Conservation (phyloP, 805 yeast genomes). For the Jamesozyma spencerorum region DNA sequence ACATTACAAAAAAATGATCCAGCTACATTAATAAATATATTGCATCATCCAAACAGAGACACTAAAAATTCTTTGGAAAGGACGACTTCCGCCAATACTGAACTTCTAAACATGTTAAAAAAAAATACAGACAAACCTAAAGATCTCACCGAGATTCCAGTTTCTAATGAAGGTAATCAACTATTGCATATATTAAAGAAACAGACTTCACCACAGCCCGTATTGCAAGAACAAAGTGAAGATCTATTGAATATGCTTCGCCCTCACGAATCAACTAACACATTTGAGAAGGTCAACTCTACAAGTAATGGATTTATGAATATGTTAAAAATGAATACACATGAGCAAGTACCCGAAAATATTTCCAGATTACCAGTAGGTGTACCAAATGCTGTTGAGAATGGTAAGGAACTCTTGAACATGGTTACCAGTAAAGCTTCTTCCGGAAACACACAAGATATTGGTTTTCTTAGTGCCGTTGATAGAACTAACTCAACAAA, state of each 20-base stretch:
- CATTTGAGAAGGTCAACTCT: neutral
- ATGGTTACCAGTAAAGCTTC: neutral
- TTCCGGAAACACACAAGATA: neutral
- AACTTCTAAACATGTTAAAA: conserved; percentile 9
- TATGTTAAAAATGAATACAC: conserved; percentile 5
- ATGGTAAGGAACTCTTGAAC: neutral
- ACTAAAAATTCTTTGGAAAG: neutral
- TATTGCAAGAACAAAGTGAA: neutral
- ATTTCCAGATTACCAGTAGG: neutral
- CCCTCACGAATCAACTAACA: neutral
- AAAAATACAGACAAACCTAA: conserved; percentile 4
- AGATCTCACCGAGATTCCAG: too few relatives aligned
- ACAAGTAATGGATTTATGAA: conserved; percentile 6
- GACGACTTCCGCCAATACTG: conserved; percentile 4
- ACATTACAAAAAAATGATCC: conserved; percentile 4
- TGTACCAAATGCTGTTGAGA: neutral
- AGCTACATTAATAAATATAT: neutral
- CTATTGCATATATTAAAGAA: conserved; percentile 4
- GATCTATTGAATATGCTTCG: neutral
- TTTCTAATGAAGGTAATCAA: neutral
- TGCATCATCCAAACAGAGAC: too few relatives aligned
- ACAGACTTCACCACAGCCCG: neutral
- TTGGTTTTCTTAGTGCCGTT: neutral
- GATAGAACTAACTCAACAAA: conserved; percentile 2
- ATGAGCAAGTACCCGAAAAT: neutral